These are phyloP conservation scores for Apiospora malaysiana DNA, from an alignment of 2,329 filamentous ascomycete genomes.

Conservation along the genomic window DNA sequence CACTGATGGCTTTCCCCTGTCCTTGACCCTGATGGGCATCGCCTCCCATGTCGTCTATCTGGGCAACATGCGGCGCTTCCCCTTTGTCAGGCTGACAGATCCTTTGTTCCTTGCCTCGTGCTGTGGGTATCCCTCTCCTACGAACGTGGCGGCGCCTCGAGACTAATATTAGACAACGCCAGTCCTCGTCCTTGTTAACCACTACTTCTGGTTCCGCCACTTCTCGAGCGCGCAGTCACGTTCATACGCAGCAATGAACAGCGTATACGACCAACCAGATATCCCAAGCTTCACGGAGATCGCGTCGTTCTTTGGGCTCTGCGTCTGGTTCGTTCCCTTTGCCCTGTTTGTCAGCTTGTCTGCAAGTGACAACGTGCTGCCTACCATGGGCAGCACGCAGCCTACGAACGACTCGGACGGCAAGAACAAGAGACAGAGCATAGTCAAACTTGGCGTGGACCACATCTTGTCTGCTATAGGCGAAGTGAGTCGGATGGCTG, in stretches of 20 bases:
- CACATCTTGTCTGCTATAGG: conserved; percentile 59
- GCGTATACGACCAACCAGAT: conserved; percentile 66
- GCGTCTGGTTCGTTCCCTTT: conserved; percentile 96
- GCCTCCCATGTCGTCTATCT: conserved; percentile 84
- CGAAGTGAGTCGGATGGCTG: conserved; percentile 47
- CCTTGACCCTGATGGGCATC: conserved; percentile 76
- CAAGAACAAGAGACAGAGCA: conserved; percentile 63
- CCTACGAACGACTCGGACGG: conserved; percentile 53
- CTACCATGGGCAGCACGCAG: conserved; percentile 83
- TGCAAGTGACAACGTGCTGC: conserved; percentile 92
- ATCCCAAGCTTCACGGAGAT: conserved; percentile 91
- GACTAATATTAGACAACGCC: conserved; percentile 26
- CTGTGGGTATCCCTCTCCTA: conserved; percentile 55
- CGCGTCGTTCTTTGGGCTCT: conserved; percentile 93
- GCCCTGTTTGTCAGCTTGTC: conserved; percentile 92
- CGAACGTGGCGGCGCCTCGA: background rate
- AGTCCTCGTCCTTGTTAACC: conserved; percentile 86
- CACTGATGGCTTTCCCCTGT: conserved; percentile 84
- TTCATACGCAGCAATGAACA: conserved; percentile 62
- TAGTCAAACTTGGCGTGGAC: conserved; percentile 71
- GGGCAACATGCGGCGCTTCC: conserved; percentile 79
- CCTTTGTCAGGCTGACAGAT: conserved; percentile 83
- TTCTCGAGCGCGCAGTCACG: conserved; percentile 72
- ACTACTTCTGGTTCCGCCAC: conserved; percentile 95
- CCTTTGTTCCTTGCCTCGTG: conserved; percentile 87